phyloP scores from a whole-genome alignment of 768 basidiomycete species.

The Phlebiopsis flavidoalba region DNA sequence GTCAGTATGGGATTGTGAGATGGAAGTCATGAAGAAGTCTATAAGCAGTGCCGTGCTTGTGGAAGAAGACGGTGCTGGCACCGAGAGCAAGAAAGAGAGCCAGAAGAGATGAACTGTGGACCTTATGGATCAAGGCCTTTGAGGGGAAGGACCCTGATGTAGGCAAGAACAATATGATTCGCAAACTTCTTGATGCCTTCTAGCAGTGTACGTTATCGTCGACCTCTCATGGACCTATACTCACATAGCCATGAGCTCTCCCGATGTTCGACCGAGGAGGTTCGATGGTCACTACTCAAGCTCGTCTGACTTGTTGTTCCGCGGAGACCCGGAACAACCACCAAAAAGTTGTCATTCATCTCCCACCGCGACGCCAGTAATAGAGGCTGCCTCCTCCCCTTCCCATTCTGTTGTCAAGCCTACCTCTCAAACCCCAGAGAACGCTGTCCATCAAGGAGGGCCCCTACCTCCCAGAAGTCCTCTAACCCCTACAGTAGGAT shows the following conservation, averaged over 20 bases:
- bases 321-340: conserved; percentile 74
- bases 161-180: conserved; percentile 70
- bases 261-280: conserved; percentile 80
- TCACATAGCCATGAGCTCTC: conserved; percentile 42
- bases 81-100: conserved; percentile 65
- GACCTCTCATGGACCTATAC: background rate
- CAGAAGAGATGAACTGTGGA: conserved; percentile 77
- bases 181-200: conserved; percentile 79
- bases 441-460: conserved; percentile 28
- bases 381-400: conserved; percentile 54
- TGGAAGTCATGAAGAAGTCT: conserved; percentile 67
- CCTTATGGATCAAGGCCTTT: conserved; percentile 80
- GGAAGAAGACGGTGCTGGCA: conserved; percentile 77
- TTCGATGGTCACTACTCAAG: conserved; percentile 89
- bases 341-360: conserved; percentile 86
- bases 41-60: conserved; percentile 76
- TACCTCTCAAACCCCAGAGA: conserved; percentile 36
- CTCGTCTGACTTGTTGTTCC: conserved; percentile 84
- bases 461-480: conserved; percentile 29
- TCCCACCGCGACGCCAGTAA: conserved; percentile 69
- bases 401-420: conserved; percentile 41
- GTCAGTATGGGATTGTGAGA: conserved; percentile 89
- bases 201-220: conserved; percentile 58
- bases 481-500: conserved; percentile 23
- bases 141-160: conserved; percentile 83